Evolutionary conservation across 306 rosid genomes (phyloP).

Genomic region (Fragaria iinumae): DNA sequence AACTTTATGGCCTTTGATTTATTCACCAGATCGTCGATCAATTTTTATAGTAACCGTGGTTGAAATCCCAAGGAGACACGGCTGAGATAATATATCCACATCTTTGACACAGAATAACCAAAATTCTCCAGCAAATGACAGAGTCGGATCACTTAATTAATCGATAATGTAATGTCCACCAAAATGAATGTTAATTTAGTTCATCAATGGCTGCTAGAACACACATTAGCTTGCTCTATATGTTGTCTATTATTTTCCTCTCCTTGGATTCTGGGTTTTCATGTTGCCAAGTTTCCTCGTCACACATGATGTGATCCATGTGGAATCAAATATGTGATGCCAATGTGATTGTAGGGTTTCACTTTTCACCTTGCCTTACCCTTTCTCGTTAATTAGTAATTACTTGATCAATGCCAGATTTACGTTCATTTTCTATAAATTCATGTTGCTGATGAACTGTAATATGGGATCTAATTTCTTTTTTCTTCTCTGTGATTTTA

Average conservation of each 20-base stretch:
- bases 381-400: neutral
- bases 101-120: slow-evolving; percentile 40
- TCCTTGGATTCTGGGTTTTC: slow-evolving; percentile 85
- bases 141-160: slow-evolving; percentile 34
- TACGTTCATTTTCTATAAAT: neutral
- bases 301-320: slow-evolving; percentile 47
- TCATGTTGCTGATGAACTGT: neutral
- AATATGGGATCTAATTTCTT: neutral
- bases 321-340: slow-evolving; percentile 19
- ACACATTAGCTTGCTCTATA: neutral
- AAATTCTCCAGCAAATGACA: slow-evolving; percentile 61
- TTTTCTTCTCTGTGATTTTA: neutral
- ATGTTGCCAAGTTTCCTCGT: slow-evolving; percentile 74
- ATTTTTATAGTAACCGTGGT: slow-evolving; percentile 17
- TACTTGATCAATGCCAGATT: neutral
- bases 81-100: slow-evolving; percentile 5
- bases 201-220: slow-evolving; percentile 8
- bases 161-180: slow-evolving; percentile 45
- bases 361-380: neutral
- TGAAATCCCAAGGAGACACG: slow-evolving; percentile 29
- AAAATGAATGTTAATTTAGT: slow-evolving; percentile 10
- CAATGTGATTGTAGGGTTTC: slow-evolving; percentile 1
- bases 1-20: neutral
- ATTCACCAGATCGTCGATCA: neutral
- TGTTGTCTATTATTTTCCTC: slow-evolving; percentile 22